These are phyloP conservation scores for Mallotus nudiflorus DNA, from an alignment of 345 rosid species.

Conservation along the genomic window DNA sequence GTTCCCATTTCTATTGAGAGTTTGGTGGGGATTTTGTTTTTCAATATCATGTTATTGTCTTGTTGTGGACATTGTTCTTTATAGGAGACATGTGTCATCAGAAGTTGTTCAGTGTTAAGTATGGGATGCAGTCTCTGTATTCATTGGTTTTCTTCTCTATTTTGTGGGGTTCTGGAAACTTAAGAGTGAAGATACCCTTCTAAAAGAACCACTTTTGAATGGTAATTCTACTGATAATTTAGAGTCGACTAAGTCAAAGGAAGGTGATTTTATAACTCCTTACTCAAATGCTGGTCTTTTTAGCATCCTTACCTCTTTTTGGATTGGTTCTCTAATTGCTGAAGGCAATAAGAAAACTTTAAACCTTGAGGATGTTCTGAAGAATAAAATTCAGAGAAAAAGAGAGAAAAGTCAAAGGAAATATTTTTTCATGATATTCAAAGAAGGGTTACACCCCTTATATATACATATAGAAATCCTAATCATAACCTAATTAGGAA, in stretches of 20 bases:
- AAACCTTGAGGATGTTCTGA: conserved; percentile 29
- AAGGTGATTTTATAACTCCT: conserved; percentile 26
- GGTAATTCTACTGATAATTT: conserved; percentile 15
- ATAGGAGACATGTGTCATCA: conserved; percentile 30
- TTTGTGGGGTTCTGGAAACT: conserved; percentile 43
- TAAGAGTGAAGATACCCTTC: conserved; percentile 31
- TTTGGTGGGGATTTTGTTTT: conserved; percentile 71
- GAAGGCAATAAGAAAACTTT: conserved; percentile 28
- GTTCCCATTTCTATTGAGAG: conserved; percentile 53
- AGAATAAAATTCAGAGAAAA: too few species aligned
- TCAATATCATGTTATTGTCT: conserved; percentile 60
- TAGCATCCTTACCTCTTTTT: conserved; percentile 18
- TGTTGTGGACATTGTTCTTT: conserved; percentile 49
- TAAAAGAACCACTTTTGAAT: conserved; percentile 45
- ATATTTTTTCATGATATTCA: too few species aligned
- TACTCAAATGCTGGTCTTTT: conserved; percentile 27
- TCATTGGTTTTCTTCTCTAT: too few species aligned
- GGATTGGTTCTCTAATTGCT: conserved; percentile 29
- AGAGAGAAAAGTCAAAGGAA: too few species aligned
- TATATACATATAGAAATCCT: too few species aligned
- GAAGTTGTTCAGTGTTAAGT: too few species aligned
- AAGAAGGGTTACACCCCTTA: too few species aligned
- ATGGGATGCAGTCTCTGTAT: too few species aligned
- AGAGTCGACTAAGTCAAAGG: conserved; percentile 21
- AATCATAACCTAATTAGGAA: too few species aligned